These are phyloP conservation scores for Musa acuminata DNA, from an alignment of 176 grass and related monocot genomes.

Conservation along the genomic window DNA sequence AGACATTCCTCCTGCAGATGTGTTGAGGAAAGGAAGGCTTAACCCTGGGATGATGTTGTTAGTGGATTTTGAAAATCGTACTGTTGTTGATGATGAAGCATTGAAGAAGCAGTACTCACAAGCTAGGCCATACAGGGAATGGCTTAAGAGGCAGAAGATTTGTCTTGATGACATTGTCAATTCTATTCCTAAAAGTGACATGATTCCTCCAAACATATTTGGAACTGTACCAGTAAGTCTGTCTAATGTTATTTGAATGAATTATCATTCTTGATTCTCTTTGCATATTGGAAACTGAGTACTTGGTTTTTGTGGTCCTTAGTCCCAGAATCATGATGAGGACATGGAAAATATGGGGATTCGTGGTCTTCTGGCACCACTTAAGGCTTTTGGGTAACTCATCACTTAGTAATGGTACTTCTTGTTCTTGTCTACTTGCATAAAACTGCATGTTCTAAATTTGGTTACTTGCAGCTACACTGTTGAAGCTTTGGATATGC, in stretches of 20 bases:
- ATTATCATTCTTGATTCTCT: neutral
- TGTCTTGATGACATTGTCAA: conserved; percentile 56
- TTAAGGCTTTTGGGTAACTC: conserved; percentile 94
- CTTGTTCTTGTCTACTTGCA: conserved; percentile 1
- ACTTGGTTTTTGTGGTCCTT: conserved; percentile 23
- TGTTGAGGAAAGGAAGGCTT: conserved; percentile 77
- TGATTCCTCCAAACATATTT: conserved; percentile 44
- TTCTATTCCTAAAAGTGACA: conserved; percentile 63
- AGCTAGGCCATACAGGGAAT: conserved; percentile 75
- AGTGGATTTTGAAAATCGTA: conserved; percentile 94
- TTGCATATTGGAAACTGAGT: neutral
- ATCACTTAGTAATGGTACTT: conserved; percentile 5
- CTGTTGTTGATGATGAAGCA: conserved; percentile 83
- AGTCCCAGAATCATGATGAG: conserved; percentile 29
- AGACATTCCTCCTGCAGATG: conserved; percentile 74
- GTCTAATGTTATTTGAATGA: conserved; percentile 1
- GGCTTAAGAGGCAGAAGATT: conserved; percentile 81
- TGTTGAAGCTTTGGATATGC: conserved; percentile 84
- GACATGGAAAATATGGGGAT: conserved; percentile 40
- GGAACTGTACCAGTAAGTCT: conserved; percentile 51
- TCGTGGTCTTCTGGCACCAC: conserved; percentile 62
- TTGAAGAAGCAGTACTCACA: conserved; percentile 80
- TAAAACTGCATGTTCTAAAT: conserved; percentile 16
- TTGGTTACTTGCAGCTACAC: conserved; percentile 56
- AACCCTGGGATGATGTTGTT: conserved; percentile 99